Percentiles rank a stretch among this genome's conserved stretches.
Conservation (phyloP, 2,329 filamentous ascomycete species). For the Sphaerulina populicola region DNA sequence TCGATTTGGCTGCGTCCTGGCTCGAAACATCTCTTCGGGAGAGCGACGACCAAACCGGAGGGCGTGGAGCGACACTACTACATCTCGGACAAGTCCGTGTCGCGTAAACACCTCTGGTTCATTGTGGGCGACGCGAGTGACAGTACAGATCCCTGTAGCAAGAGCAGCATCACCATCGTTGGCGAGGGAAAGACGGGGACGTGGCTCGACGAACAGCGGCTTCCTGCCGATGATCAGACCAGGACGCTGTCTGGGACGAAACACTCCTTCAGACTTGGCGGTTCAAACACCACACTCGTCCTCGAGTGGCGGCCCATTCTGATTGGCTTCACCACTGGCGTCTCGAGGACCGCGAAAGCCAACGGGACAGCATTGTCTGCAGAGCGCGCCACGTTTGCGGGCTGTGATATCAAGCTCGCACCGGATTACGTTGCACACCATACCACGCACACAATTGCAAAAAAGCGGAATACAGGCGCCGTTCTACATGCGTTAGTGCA, state of each 20-base stretch:
- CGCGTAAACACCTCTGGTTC: constrained; percentile 77
- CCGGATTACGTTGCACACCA: constrained; percentile 59
- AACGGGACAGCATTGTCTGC: constrained; percentile 50
- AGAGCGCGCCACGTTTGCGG: constrained; percentile 61
- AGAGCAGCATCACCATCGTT: constrained; percentile 63
- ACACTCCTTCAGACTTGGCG: constrained; percentile 57
- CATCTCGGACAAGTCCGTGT: constrained; percentile 74
- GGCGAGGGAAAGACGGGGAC: constrained; percentile 87
- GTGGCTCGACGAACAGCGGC: constrained; percentile 59
- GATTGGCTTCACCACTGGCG: constrained; percentile 66
- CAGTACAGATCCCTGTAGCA: constrained; percentile 49
- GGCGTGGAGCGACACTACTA: constrained; percentile 47
- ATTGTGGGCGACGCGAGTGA: constrained; percentile 61
- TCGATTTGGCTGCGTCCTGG: constrained; percentile 27
- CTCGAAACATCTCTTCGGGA: constrained; percentile 44
- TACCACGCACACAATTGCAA: constrained; percentile 82
- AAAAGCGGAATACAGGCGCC: constrained; percentile 82
- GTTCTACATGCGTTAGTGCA: constrained; percentile 80
- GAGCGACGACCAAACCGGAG: constrained; percentile 53
- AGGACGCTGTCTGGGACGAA: constrained; percentile 45
- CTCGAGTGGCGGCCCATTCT: constrained; percentile 66
- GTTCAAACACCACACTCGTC: constrained; percentile 37
- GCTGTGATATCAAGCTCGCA: constrained; percentile 80
- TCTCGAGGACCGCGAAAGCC: constrained; percentile 47
- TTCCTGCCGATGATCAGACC: constrained; percentile 45